Evolutionary conservation across 371 early-diverging fungal genomes (phyloP).

Genomic region (Apophysomyces elegans): DNA sequence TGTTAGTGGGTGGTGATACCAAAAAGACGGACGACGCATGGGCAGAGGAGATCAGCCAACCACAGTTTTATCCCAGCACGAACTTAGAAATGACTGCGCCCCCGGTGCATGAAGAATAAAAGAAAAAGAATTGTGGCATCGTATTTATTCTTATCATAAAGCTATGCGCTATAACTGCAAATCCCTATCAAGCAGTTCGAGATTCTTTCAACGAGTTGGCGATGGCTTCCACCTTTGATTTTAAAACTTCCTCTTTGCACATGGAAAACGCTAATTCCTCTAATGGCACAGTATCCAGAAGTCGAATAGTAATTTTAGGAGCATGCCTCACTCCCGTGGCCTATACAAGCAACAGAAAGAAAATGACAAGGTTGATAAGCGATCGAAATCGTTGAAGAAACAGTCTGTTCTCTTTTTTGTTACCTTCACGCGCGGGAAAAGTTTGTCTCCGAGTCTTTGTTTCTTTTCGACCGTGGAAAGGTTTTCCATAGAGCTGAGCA

Average conservation of each 20-base stretch:
- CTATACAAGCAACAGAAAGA: conserved; percentile 16
- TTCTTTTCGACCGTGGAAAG: conserved; percentile 42
- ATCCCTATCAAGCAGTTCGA: background rate
- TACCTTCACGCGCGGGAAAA: conserved; percentile 57
- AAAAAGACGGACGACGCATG: conserved; percentile 5
- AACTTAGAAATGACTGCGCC: conserved; percentile 6
- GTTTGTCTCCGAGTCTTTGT: conserved; percentile 46
- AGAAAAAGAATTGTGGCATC: background rate
- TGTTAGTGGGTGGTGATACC: conserved; percentile 17
- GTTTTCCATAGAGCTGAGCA: conserved; percentile 39
- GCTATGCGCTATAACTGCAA: too few species aligned
- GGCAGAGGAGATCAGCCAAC: conserved; percentile 1
- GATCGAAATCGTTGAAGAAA: conserved; percentile 1
- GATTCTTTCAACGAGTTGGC: conserved; percentile 3
- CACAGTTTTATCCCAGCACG: background rate
- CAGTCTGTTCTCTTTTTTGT: conserved; percentile 7
- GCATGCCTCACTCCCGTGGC: conserved; percentile 39
- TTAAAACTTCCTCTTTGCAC: conserved; percentile 26
- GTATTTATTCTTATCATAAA: too few species aligned
- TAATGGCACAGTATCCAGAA: conserved; percentile 39
- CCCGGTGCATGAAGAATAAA: background rate
- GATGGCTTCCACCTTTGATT: conserved; percentile 20
- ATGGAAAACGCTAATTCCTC: conserved; percentile 30
- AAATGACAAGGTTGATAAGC: conserved; percentile 1
- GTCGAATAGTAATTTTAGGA: conserved; percentile 40